phyloP scores from a whole-genome alignment of 1,284 basidiomycete species.

The Exobasidium rhododendri region DNA sequence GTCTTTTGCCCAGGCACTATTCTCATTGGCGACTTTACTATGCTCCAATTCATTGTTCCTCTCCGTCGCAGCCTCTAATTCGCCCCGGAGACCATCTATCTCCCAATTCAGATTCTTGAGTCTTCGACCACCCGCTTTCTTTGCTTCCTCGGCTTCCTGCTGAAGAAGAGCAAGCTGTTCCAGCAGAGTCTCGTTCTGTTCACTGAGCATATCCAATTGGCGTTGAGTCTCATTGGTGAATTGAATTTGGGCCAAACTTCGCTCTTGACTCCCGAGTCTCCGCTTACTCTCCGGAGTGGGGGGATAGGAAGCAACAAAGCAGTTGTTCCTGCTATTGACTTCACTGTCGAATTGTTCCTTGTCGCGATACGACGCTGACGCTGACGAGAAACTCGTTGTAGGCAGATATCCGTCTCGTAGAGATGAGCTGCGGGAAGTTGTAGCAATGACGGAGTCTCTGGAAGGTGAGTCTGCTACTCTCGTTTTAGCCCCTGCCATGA shows the following conservation, averaged over 20 bases:
- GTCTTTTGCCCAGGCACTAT: not conserved
- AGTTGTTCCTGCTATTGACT: not conserved
- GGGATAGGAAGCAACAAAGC: conserved; percentile 1
- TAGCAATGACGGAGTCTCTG: not conserved
- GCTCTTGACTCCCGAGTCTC: conserved; percentile 6
- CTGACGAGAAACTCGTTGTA: too few species aligned
- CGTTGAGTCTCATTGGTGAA: conserved; percentile 25
- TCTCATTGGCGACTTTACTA: not conserved
- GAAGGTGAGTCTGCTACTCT: not conserved
- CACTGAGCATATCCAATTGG: conserved; percentile 34
- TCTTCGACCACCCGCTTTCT: conserved; percentile 30
- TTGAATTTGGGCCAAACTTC: conserved; percentile 23
- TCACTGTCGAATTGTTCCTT: not conserved
- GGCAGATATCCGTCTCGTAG: not conserved
- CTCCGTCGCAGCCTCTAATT: conserved; percentile 35
- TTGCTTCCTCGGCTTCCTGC: conserved; percentile 34
- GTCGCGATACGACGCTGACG: too few species aligned
- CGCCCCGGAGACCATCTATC: conserved; percentile 39
- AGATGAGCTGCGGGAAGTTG: not conserved
- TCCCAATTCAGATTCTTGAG: conserved; percentile 37
- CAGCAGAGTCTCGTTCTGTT: conserved; percentile 41
- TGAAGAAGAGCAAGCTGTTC: conserved; percentile 44
- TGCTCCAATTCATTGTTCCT: conserved; percentile 42
- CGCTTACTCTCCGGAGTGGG: conserved; percentile 17
- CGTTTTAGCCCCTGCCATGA: not conserved